phyloP scores from a whole-genome alignment of 495 filamentous ascomycete species.

The Penicillium egyptiacum region DNA sequence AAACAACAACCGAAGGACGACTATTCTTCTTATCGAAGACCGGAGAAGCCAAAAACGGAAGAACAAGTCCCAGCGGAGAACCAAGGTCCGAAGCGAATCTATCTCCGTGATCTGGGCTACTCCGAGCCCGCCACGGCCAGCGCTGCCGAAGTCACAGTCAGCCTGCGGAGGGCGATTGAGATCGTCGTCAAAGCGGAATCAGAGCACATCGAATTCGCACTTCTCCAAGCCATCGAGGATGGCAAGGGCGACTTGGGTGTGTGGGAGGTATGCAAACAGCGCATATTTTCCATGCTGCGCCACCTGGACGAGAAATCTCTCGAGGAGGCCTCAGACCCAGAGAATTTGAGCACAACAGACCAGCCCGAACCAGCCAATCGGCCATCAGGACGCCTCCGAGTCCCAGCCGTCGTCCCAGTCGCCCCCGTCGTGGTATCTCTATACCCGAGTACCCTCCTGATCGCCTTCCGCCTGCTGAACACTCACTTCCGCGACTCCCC shows the following conservation, averaged over 20 bases:
- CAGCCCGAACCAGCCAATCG: neutral
- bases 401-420: slow-evolving; percentile 39
- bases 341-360: neutral
- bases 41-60: slow-evolving; percentile 12
- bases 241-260: slow-evolving; percentile 64
- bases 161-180: slow-evolving; percentile 27
- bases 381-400: slow-evolving; percentile 21
- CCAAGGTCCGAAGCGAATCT: slow-evolving; percentile 10
- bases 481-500: slow-evolving; percentile 59
- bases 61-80: neutral
- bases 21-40: neutral
- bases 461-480: slow-evolving; percentile 64
- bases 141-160: slow-evolving; percentile 14
- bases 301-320: slow-evolving; percentile 36
- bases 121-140: slow-evolving; percentile 19
- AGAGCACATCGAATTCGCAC: slow-evolving; percentile 25
- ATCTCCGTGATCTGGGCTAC: slow-evolving; percentile 24
- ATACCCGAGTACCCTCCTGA: slow-evolving; percentile 64
- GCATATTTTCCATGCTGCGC: slow-evolving; percentile 64
- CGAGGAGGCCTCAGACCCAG: slow-evolving; percentile 3
- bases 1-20: neutral
- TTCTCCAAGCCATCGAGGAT: slow-evolving; percentile 32
- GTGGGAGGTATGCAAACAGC: slow-evolving; percentile 68
- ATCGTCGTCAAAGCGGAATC: slow-evolving; percentile 33
- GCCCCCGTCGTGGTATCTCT: slow-evolving; percentile 61